phyloP scores from a whole-genome alignment of 768 basidiomycete genomes.

The Termitomyces sp. region DNA sequence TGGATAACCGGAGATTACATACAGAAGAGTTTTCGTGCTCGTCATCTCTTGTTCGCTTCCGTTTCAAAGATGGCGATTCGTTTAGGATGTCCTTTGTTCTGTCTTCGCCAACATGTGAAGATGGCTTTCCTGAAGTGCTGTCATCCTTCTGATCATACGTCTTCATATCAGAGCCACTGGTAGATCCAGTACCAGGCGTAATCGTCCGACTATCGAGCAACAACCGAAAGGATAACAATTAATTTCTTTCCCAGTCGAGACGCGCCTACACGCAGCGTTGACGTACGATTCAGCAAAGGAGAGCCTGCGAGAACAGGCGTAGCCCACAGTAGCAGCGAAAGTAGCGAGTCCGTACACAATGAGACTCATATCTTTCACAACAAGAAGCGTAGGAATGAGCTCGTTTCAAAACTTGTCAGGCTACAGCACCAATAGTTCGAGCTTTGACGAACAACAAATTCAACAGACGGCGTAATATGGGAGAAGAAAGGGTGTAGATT shows the following conservation, averaged over 20 bases:
- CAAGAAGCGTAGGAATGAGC: conserved; percentile 36
- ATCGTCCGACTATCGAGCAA: conserved; percentile 8
- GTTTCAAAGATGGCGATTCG: conserved; percentile 18
- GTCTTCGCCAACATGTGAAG: not conserved
- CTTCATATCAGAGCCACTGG: not conserved
- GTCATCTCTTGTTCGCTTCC: conserved; percentile 24
- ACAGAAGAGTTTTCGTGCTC: conserved; percentile 15
- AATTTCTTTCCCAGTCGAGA: not conserved
- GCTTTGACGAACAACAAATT: not conserved
- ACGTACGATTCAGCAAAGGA: conserved; percentile 24
- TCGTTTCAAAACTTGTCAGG: not conserved
- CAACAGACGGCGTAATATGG: not conserved
- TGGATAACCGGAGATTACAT: conserved; percentile 1
- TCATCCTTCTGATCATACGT: not conserved
- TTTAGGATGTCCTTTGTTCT: not conserved
- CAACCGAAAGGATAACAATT: conserved; percentile 3
- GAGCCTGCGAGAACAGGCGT: conserved; percentile 45
- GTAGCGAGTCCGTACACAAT: conserved; percentile 55
- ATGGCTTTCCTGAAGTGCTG: not conserved
- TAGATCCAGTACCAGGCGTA: conserved; percentile 5
- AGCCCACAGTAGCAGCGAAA: conserved; percentile 55
- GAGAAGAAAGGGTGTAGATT: not conserved
- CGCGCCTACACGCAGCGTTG: conserved; percentile 6
- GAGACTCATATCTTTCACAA: conserved; percentile 44
- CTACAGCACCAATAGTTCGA: not conserved